These are phyloP conservation scores for Plectosphaerella sp. DNA, from an alignment of 2,329 filamentous ascomycete genomes.

Conservation along the genomic window DNA sequence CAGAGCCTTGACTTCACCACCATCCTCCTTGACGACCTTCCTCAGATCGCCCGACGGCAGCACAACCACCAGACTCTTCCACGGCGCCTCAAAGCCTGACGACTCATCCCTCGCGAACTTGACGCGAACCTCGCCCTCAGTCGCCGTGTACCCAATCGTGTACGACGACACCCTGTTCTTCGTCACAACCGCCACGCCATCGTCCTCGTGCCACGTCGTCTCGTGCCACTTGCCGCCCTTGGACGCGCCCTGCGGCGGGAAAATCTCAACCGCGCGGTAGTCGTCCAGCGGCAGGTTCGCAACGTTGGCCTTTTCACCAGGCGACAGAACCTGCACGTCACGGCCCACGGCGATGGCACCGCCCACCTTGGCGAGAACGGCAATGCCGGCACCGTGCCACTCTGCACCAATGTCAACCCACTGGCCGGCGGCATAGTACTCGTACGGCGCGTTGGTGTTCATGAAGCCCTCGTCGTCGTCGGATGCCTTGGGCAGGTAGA, in stretches of 20 bases:
- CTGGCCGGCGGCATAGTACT: constrained; percentile 43
- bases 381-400: constrained; percentile 36
- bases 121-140: constrained; percentile 15
- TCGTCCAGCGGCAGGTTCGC: constrained; percentile 34
- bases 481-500: constrained; percentile 60
- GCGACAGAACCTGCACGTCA: constrained; percentile 29
- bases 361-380: constrained; percentile 32
- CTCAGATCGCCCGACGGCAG: constrained; percentile 26
- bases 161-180: constrained; percentile 28
- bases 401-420: constrained; percentile 35
- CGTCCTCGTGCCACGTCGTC: constrained; percentile 31
- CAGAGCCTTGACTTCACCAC: constrained; percentile 6
- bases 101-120: constrained; percentile 22
- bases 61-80: constrained; percentile 24
- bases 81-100: constrained; percentile 26
- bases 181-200: constrained; percentile 24
- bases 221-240: constrained; percentile 18
- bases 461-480: constrained; percentile 51
- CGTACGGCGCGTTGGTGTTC: constrained; percentile 58
- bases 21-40: constrained; percentile 8
- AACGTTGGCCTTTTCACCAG: constrained; percentile 29
- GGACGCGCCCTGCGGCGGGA: constrained; percentile 23
- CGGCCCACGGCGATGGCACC: constrained; percentile 32
- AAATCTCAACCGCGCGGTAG: constrained; percentile 37
- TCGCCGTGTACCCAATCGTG: constrained; percentile 19